A percentile compares a stretch with the other conserved stretches of the same genome.
phyloP scores from a whole-genome alignment of 192 early-diverging fungal genomes.

The Rhizoclosmatium globosum region DNA sequence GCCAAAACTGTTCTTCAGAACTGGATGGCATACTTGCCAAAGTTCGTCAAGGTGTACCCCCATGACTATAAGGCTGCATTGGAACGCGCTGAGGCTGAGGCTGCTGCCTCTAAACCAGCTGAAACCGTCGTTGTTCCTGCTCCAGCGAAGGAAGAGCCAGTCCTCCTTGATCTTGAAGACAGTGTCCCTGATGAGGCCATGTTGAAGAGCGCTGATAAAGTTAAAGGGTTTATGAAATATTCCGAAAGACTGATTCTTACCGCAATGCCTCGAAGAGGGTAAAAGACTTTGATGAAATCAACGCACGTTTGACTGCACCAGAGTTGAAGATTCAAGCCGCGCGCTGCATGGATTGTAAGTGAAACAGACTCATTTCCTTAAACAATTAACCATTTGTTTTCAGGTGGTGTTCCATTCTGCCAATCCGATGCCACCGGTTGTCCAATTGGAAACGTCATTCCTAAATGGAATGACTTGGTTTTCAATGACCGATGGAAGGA shows the following conservation, averaged over 20 bases:
- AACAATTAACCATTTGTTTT: not conserved
- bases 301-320: constrained; percentile 79
- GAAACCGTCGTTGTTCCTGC: constrained; percentile 48
- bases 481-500: constrained; percentile 97
- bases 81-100: constrained; percentile 58
- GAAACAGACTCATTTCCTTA: not conserved
- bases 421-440: constrained; percentile 94
- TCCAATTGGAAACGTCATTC: constrained; percentile 98
- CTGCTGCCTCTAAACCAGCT: constrained; percentile 31
- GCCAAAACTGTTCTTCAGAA: constrained; percentile 75
- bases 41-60: constrained; percentile 94
- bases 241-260: constrained; percentile 87
- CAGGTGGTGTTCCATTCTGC: constrained; percentile 95
- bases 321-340: constrained; percentile 93
- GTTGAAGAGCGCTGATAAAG: constrained; percentile 88
- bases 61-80: constrained; percentile 88
- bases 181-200: constrained; percentile 79
- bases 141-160: constrained; percentile 62
- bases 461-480: constrained; percentile 98
- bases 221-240: constrained; percentile 96
- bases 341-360: constrained; percentile 87
- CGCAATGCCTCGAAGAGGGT: constrained; percentile 83
- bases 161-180: constrained; percentile 90
- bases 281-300: constrained; percentile 96
- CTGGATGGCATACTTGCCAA: constrained; percentile 75